Base-by-base conservation (phyloP, 192 early-diverging fungal species). In the Diversispora epigaea region DNA sequence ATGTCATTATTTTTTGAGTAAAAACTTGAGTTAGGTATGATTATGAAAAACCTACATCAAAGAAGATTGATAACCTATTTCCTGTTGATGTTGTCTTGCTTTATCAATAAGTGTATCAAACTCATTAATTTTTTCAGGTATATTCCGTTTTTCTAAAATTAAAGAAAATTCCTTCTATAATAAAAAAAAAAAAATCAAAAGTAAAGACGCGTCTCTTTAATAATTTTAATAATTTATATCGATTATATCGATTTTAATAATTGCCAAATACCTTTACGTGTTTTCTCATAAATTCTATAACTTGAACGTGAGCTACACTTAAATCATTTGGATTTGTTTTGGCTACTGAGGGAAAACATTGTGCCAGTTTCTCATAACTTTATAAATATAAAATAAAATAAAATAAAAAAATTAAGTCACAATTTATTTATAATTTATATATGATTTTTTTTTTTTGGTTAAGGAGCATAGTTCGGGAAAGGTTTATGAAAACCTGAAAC, bases 361-460 rank as follows among this genome's bases (percentile, higher is more conserved):
- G 25, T 41, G 68, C 47, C 5, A 70, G 22, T 19, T 70, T 70
- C n/a, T 25, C 50, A n/a, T 56, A 70, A 70, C 68, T 70, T n/a
- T 44, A 41, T 10, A 0, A 41, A 56, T 55, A 15, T 39, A 11
- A 9, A 55, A 39, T 12, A 70, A 7, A 70, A 11, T 4, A 41
- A 50, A n/a, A n/a, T n/a, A n/a, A 52, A 32, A 47, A 47, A 25
- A 68, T 4, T 11, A 50, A 68, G 9, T 41, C 0, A 22, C n/a
- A 6, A 32, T 46, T 46, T 21, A n/a, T n/a, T n/a, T n/a, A n/a
- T n/a, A n/a, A n/a, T n/a, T n/a, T 45, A 44, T 21, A 15, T 10
- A 66, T 17, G 17, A 45, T 2, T n/a, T n/a, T n/a, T n/a, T n/a
- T n/a, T n/a, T n/a, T n/a, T 32, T 32, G 25, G 25, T 32, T 32